Evolutionary conservation across 768 basidiomycete species (phyloP).

Genomic region (Coprinopsis strossmayeri): DNA sequence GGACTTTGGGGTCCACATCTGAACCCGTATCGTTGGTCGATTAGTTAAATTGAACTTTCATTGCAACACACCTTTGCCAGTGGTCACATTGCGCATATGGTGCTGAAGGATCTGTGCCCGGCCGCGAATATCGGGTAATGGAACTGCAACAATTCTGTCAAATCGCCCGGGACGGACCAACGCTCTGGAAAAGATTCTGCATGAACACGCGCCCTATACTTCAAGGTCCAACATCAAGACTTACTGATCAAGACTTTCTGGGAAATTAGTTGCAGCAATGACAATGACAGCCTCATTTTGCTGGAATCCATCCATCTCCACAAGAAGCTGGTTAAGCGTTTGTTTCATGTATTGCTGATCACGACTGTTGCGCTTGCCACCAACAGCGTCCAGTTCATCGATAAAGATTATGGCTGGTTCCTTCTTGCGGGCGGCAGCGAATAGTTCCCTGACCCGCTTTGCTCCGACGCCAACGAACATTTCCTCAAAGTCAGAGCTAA

Average conservation of each 20-base stretch:
- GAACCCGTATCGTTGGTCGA: conserved; percentile 13
- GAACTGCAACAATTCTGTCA: conserved; percentile 88
- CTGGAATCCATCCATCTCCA: conserved; percentile 96
- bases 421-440: conserved; percentile 88
- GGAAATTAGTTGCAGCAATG: conserved; percentile 97
- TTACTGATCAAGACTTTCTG: conserved; percentile 85
- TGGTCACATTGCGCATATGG: conserved; percentile 78
- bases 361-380: conserved; percentile 76
- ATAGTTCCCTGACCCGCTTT: conserved; percentile 91
- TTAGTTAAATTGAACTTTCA: neutral
- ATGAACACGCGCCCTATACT: neutral
- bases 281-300: conserved; percentile 93
- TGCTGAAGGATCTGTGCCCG: conserved; percentile 90
- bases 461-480: conserved; percentile 97
- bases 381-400: conserved; percentile 92
- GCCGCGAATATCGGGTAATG: conserved; percentile 91
- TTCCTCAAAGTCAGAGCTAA: conserved; percentile 91
- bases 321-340: conserved; percentile 92
- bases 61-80: conserved; percentile 43
- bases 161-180: conserved; percentile 95
- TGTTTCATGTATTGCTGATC: conserved; percentile 90
- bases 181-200: conserved; percentile 45
- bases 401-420: conserved; percentile 98
- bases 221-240: conserved; percentile 21
- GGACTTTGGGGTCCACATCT: conserved; percentile 80